Evolutionary conservation across 441 rosid genomes (phyloP).

Genomic region (Syzygium syzygioides): DNA sequence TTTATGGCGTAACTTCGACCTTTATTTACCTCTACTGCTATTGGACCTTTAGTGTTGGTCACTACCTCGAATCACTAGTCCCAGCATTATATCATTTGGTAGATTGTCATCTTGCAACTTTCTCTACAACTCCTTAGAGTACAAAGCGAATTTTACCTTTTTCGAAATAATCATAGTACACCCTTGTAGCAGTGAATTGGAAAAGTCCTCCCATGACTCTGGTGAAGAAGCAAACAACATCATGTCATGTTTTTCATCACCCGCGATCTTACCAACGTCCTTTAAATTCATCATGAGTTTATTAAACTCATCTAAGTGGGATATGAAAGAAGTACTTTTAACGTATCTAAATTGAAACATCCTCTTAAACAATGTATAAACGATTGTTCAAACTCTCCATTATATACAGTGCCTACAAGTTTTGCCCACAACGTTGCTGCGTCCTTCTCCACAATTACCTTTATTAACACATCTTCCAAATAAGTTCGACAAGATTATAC

Average conservation of each 20-base stretch:
- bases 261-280: too few relatives aligned
- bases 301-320: not conserved
- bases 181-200: rapidly evolving
- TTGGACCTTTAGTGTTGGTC: too few relatives aligned
- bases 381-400: not conserved
- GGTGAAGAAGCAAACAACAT: not conserved
- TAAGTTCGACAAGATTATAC: not conserved
- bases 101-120: too few relatives aligned
- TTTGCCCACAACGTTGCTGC: not conserved
- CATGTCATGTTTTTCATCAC: too few relatives aligned
- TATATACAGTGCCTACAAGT: too few relatives aligned
- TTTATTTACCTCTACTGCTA: too few relatives aligned
- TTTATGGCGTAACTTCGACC: too few relatives aligned
- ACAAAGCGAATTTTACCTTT: too few relatives aligned
- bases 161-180: too few relatives aligned
- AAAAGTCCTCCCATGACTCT: not conserved
- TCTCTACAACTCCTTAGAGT: too few relatives aligned
- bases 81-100: rapidly evolving
- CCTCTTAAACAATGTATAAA: not conserved
- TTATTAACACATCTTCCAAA: rapidly evolving
- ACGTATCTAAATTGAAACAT: not conserved
- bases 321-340: rapidly evolving
- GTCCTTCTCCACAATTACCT: rapidly evolving
- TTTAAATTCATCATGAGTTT: not conserved
- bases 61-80: not conserved